Base-by-base conservation (phyloP, 2,329 filamentous ascomycete genomes). In the Aspergillus awamori region DNA sequence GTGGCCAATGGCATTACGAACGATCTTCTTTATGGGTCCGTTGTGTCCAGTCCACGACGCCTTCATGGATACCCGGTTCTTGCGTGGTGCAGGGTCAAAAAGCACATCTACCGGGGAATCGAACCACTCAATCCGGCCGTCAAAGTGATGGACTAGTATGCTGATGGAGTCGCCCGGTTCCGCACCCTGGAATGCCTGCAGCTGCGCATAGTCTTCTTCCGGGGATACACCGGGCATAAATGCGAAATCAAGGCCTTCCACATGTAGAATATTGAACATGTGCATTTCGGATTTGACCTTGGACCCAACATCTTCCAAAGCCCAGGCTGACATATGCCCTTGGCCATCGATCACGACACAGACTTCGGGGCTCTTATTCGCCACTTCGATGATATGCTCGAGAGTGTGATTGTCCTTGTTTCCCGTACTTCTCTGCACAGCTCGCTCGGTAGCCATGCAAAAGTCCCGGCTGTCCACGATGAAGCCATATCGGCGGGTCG, bases 241-340 rank as follows among this genome's bases (percentile, higher is more conserved):
- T 5, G 74, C 75, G 47, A 82, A 73, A 45, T 78, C 69, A 59
- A 89, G 67, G 2, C 84, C 84, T 69, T 91, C 86, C 26, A 93
- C 85, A 70, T 96, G 91, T 1, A 92, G 87, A 67, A 97, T 88
- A 71, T 92, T 95, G 80, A 95, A 96, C n/a, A 94, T 86, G 63
- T 88, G 87, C 28, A 87, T 83, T 4, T 84, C 82, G 61, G 86
- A 86, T 66, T 86, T 86, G 33, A 83, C 81, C 70, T 89, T 92
- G 68, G 86, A 88, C 38, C 90, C 89, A 20, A 96, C 85, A 70
- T 94, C 93, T 74, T 98, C 93, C 59, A 99, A 79, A 0, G 92
- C 94, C 91, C 94, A 97, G 0, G 92, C 92, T 43, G 91, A 93
- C 89, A 98, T 92, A 66, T 89, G 88, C 1, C 94, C 94, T 52